Base-by-base conservation (phyloP, 345 rosid genomes). In the Hibiscus trionum region DNA sequence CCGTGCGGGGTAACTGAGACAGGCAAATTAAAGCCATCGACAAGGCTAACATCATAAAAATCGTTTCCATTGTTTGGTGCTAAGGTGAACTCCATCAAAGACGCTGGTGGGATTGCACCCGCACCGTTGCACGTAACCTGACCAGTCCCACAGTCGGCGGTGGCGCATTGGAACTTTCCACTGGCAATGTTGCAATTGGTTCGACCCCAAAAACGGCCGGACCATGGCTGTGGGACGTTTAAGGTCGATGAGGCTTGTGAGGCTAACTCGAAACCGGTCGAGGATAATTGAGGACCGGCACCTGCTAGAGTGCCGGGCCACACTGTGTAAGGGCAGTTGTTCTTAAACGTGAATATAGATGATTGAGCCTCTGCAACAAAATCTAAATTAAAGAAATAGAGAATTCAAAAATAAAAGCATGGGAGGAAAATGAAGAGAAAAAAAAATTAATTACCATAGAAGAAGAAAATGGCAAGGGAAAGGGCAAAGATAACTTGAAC, bases 1-100 rank as follows among this genome's bases (percentile, higher is more conserved):
- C 88, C 95, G 47, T 88, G 97, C 1, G 98, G 95, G 56, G 96
- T 91, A 47, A 94, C 86, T 0, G 97, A 86, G 10, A 82, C 3
- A 0, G 80, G 85, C 14, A 82, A 76, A 66, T 82, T 79, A 59
- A 76, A 82, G 42, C 80, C 80, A 0, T 74, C 16, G 2, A 59
- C 69, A 0, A 82, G 5, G 11, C 69, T 84, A 19, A 82, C 44
- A 10, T 84, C 91, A 10, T 76, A 89, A 37, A 55, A 81, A 53
- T 88, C 91, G 49, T 29, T 6, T 19, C 78, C 86, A 5, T 26
- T 57, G 4, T 1, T 2, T 0, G 67, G 14, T 3, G 73, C 80
- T 1, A 88, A 52, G 7, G 78, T 17, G 73, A 87, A 77, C 57
- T 88, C 93, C 0, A 61, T 73, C 2, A 88, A 73, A 4, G 93